Evolutionary conservation across 73 alveolate species (phyloP), one percentile per base, ranked within the genome.

Genomic region (Paramecium octaurelia): DNA sequence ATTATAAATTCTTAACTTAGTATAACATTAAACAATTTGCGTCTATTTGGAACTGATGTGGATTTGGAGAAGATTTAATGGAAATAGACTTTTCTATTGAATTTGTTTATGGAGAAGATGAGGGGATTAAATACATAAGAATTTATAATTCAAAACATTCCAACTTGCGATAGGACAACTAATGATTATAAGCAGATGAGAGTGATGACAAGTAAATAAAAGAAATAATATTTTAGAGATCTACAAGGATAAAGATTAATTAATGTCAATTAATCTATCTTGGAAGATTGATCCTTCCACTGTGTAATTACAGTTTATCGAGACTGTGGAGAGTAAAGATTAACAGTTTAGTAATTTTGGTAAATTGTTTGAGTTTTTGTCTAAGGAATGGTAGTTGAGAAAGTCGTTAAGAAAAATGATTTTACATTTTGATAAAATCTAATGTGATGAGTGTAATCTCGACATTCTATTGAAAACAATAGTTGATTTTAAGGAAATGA

Each of bases 301-400:
- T 42, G 75, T 64, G 6, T 44, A 44, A 24, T 31, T 80, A 23
- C 57, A 42, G 44, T 44, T 44, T 24, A 42, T 42, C 10, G 91
- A 80, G 20, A 27, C 64, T 9, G 76, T 24, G 9, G 70, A 80
- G 4, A 21, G 36, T 44, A 12, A 23, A 43, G 46, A 21, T 11
- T 18, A 80, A 20, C 12, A 48, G 24, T 31, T 23, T 46, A 42
- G n/a, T 24, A 80, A 80, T 44, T 80, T 31, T 44, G 91, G 70
- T 16, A 44, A 80, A 42, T 44, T 80, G 31, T 80, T 80, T 48
- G 58, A 80, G 9, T 80, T 80, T 80, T 80, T 80, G n/a, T 80
- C 46, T 21, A 80, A 80, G 24, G 91, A 80, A 44, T 80, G 91
- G 91, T 80, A 80, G 0, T 14, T 80, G 20, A 80, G 91, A 10